These are phyloP conservation scores for Cadophora malorum DNA, from an alignment of 2,329 filamentous ascomycete genomes.

Conservation along the genomic window DNA sequence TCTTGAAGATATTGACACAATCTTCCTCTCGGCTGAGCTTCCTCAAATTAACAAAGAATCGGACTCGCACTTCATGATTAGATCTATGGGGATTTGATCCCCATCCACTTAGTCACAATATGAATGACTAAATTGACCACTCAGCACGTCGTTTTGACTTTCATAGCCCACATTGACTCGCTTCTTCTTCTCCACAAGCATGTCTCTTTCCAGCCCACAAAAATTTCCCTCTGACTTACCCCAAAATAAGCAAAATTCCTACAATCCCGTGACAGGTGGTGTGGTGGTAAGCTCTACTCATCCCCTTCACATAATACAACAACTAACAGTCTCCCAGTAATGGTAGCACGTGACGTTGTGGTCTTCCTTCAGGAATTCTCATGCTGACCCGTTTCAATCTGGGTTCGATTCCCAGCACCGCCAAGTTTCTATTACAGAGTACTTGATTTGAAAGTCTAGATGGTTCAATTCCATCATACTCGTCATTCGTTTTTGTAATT, in stretches of 20 bases:
- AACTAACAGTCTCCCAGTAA: conserved; percentile 15
- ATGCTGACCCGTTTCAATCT: conserved; percentile 24
- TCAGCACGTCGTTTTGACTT: too few relatives aligned
- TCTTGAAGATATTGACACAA: too few relatives aligned
- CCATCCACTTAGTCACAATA: too few relatives aligned
- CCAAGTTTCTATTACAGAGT: conserved; percentile 7
- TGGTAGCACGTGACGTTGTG: conserved; percentile 24
- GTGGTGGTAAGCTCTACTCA: neutral
- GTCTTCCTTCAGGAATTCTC: conserved; percentile 2
- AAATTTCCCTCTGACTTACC: neutral
- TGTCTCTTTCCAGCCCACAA: neutral
- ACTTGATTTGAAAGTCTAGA: conserved; percentile 18
- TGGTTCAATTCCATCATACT: conserved; percentile 17
- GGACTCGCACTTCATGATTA: too few relatives aligned
- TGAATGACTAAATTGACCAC: too few relatives aligned
- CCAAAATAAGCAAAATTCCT: neutral
- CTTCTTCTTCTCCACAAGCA: too few relatives aligned
- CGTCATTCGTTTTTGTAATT: conserved; percentile 1
- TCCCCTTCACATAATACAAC: conserved; percentile 6
- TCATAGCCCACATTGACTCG: too few relatives aligned
- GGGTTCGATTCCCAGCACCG: conserved; percentile 26
- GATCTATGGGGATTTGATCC: too few relatives aligned
- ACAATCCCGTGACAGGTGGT: conserved; percentile 11
- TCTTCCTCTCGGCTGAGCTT: too few relatives aligned
- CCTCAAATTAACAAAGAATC: too few relatives aligned